phyloP scores from a whole-genome alignment of 2,329 filamentous ascomycete species.

The Sporothrix variecibatus region DNA sequence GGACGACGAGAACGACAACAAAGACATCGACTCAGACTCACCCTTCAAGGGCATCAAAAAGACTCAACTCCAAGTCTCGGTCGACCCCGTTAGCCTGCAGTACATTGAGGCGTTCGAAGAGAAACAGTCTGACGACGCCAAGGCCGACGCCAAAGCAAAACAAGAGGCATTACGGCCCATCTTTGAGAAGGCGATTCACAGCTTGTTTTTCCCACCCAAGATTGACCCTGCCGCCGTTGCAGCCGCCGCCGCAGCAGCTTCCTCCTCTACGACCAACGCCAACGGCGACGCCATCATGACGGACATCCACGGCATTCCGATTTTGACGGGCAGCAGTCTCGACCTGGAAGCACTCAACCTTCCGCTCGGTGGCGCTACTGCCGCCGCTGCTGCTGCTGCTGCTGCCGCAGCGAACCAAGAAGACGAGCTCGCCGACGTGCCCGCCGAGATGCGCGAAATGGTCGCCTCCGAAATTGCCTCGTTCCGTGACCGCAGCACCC shows the following conservation, averaged over 20 bases:
- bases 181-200: constrained; percentile 67
- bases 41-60: constrained; percentile 64
- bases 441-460: constrained; percentile 91
- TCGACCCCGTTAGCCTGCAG: constrained; percentile 80
- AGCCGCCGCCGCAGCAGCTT: not conserved
- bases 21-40: constrained; percentile 44
- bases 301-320: constrained; percentile 48
- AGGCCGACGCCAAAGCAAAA: constrained; percentile 65
- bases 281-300: constrained; percentile 72
- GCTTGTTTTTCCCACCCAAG: constrained; percentile 68
- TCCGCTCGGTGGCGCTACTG: constrained; percentile 52
- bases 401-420: constrained; percentile 56
- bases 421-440: constrained; percentile 93
- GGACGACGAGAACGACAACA: constrained; percentile 39
- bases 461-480: constrained; percentile 92
- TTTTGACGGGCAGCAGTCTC: constrained; percentile 34
- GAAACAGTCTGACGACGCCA: constrained; percentile 63
- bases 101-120: constrained; percentile 83
- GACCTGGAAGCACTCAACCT: constrained; percentile 88
- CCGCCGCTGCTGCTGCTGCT: not conserved
- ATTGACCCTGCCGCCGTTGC: constrained; percentile 46
- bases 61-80: constrained; percentile 67
- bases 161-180: constrained; percentile 69
- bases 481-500: constrained; percentile 88
- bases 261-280: constrained; percentile 41